phyloP scores from a whole-genome alignment of 1,284 basidiomycete species.

The Trametes polyzona region DNA sequence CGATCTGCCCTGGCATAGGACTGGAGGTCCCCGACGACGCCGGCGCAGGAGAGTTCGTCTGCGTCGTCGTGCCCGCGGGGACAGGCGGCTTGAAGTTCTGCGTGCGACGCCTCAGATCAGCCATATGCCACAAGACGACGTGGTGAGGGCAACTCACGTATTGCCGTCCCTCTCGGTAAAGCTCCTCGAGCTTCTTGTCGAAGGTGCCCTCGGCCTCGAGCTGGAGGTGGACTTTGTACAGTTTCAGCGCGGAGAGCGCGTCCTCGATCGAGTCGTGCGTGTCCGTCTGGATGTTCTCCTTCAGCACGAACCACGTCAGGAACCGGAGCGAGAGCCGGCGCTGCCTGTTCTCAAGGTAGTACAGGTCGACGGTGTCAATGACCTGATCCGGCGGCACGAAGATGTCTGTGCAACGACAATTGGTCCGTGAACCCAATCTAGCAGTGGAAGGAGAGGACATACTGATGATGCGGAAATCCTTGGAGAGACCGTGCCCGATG shows the following conservation, averaged over 20 bases:
- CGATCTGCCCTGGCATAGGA: conserved; percentile 21
- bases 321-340: conserved; percentile 93
- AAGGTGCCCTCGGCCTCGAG: conserved; percentile 81
- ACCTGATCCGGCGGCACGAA: conserved; percentile 95
- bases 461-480: conserved; percentile 99
- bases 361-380: conserved; percentile 96
- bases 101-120: neutral
- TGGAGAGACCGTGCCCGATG: conserved; percentile 98
- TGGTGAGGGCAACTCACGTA: conserved; percentile 51
- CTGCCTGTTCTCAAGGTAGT: conserved; percentile 81
- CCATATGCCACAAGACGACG: neutral
- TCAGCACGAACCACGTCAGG: conserved; percentile 90
- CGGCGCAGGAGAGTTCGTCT: conserved; percentile 14
- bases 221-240: conserved; percentile 85
- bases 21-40: conserved; percentile 12
- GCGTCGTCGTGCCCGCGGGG: conserved; percentile 4
- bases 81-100: conserved; percentile 30
- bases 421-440: neutral
- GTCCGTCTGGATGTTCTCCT: conserved; percentile 90
- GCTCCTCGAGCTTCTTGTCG: conserved; percentile 86
- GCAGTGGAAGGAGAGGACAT: conserved; percentile 39
- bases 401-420: conserved; percentile 65
- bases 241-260: conserved; percentile 83
- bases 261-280: conserved; percentile 98
- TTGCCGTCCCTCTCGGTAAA: conserved; percentile 75